Evolutionary conservation across 139 green algal genomes (phyloP), one percentile per base, ranked within the genome.

Genomic region (Picochlorum sp.): DNA sequence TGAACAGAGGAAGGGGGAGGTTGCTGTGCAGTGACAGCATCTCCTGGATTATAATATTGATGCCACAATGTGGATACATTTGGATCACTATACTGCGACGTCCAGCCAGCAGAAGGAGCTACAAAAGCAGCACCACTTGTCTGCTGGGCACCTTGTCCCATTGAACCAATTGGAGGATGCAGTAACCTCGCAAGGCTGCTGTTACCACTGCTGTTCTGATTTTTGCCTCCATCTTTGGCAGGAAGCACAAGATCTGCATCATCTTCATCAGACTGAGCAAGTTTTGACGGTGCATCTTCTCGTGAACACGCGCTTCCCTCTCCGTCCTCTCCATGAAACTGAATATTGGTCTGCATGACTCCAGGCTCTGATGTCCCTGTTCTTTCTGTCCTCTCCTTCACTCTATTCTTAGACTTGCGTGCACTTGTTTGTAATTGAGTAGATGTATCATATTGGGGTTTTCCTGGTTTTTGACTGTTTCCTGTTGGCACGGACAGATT

Each of bases 291-390:
- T 21, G 7, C 47, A 28, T 76, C 69, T 44, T 78, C 72, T 9
- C 72, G 37, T 9, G 66, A 76, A 62, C 72, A 79, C 16, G 72
- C 72, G 21, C 54, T 69, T 71, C 76, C 72, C 44, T 77, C 72
- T 26, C 69, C 72, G 24, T 77, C 62, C 54, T 77, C 69, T 13
- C 72, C 69, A 28, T 77, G 68, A 18, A 77, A 71, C 4, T 62
- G 24, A 24, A 52, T 21, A 6, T 59, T 41, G 20, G 51, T 24
- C 7, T 13, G n/a, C 30, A 58, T 44, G 6, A 30, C 11, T 3
- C 56, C 50, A 18, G 72, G 72, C 54, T 79, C 69, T 56, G 69
- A 78, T 15, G 72, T 79, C 49, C 68, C 72, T 34, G 74, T 79
- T 26, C 72, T 52, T 61, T 79, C 72, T 26, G 34, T 41, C 34